Evolutionary conservation across 202 grass and related monocot species (phyloP).

Genomic region (Carex arenaria): DNA sequence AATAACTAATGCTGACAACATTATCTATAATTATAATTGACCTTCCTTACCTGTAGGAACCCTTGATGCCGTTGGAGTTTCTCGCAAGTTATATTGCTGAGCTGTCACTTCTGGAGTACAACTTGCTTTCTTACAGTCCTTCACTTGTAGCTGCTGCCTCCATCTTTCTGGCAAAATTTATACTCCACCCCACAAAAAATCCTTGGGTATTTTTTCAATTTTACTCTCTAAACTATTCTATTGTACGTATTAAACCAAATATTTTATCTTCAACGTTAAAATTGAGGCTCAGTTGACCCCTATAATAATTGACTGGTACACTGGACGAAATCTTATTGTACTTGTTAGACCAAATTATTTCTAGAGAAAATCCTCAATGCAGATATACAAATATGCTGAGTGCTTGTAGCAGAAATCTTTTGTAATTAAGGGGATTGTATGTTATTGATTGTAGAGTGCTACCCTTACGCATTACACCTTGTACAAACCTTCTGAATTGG

Average conservation of each 20-base stretch:
- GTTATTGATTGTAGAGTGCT: conserved; percentile 51
- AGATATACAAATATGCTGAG: background rate
- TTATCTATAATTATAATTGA: conserved; percentile 1
- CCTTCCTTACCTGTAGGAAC: conserved; percentile 43
- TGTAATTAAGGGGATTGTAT: background rate
- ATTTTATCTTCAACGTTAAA: background rate
- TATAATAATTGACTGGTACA: background rate
- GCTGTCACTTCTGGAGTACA: conserved; percentile 86
- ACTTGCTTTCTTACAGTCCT: conserved; percentile 68
- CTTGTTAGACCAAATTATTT: background rate
- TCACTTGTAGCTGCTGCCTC: conserved; percentile 75
- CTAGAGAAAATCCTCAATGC: background rate
- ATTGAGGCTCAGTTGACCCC: background rate
- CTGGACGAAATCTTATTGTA: background rate
- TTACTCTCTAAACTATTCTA: background rate
- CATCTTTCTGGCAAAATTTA: conserved; percentile 80
- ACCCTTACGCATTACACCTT: conserved; percentile 77
- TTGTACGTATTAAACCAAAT: background rate
- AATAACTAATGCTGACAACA: background rate
- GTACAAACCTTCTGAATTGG: conserved; percentile 69
- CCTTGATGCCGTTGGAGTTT: conserved; percentile 78
- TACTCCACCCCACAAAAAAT: conserved; percentile 71
- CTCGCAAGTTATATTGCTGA: conserved; percentile 78
- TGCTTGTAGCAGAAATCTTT: background rate
- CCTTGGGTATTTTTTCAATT: conserved; percentile 55